A percentile compares a stretch with the other conserved stretches of the same genome.
phyloP scores from a whole-genome alignment of 257 asterid genomes.

The Nicotiana obtusifolia region DNA sequence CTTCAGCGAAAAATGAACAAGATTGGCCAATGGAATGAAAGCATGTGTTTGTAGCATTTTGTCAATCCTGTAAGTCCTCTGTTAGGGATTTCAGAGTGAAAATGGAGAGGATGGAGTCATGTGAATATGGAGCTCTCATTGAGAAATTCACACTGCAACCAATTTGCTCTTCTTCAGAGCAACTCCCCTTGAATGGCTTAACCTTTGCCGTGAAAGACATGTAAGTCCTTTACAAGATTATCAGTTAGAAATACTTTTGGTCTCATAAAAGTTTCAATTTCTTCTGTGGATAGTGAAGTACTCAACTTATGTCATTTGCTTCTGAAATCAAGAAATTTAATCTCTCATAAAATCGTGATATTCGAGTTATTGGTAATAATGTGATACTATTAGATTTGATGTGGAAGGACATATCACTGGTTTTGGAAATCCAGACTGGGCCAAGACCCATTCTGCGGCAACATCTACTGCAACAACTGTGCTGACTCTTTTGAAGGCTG shows the following conservation, averaged over 20 bases:
- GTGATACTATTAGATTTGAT: slow-evolving; percentile 51
- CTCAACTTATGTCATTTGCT: not conserved
- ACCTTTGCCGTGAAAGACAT: slow-evolving; percentile 90
- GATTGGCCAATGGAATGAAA: not conserved
- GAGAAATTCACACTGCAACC: slow-evolving; percentile 50
- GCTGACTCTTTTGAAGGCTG: slow-evolving; percentile 55
- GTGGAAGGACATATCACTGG: slow-evolving; percentile 73
- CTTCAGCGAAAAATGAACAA: not conserved
- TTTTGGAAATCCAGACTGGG: slow-evolving; percentile 92
- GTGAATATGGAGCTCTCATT: slow-evolving; percentile 63
- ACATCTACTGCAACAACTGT: slow-evolving; percentile 59
- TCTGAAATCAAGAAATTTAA: no score
- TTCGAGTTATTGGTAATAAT: not conserved
- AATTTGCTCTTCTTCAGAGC: slow-evolving; percentile 30
- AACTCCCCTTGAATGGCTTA: slow-evolving; percentile 51
- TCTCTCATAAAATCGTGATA: not conserved
- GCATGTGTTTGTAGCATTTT: slow-evolving; percentile 1
- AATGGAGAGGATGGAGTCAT: slow-evolving; percentile 21
- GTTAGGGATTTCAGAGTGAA: not conserved
- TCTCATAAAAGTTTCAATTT: no score
- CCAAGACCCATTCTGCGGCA: slow-evolving; percentile 66
- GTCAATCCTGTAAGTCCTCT: not conserved
- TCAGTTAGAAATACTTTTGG: no score
- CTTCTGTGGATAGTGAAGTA: not conserved
- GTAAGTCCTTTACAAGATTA: not conserved